Evolutionary conservation across 352 stramenopile species (phyloP), one percentile per base, ranked within the genome.

Genomic region (Elongisporangium prolatum): DNA sequence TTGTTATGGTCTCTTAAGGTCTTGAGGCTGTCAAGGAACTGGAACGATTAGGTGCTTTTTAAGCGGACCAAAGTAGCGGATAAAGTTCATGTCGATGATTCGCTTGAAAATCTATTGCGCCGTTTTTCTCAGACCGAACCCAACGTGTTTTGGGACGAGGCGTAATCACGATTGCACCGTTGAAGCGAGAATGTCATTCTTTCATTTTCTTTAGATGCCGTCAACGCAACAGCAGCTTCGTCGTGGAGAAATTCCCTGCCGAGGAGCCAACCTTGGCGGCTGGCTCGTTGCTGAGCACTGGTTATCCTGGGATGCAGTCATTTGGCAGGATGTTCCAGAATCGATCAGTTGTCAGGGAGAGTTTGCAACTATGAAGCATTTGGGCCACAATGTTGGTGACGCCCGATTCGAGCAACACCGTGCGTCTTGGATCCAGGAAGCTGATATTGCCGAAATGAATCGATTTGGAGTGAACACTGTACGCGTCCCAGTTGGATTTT

Each of bases 251-350:
- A 48, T 81, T 2, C 63, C 71, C 11, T 79, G 65, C 57, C 75
- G 81, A 7, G 88, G 86, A 4, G 74, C 89, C 11, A 97, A 97
- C 63, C 68, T 95, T 22, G 88, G 86, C 9, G 86, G 88, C 21
- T 97, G 88, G 88, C 72, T 96, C 6, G 67, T 97, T 1, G 61
- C 82, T 24, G 89, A 97, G 69, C 68, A 83, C 52, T 95, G 86
- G 71, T 93, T 97, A 70, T 92, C 81, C 14, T 83, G 75, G 62
- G 68, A 84, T 14, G 84, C 82, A 4, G 80, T 69, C 18, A 90
- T 97, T 59, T 96, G 96, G 78, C 75, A 77, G 22, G 86, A 91
- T 54, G 76, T 89, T 17, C 74, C 68, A 66, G 64, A 25, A 77
- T 91, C 72, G 44, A 69, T 85, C 21, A 65, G 57, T 21, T 56